Evolutionary conservation across 1,139 yeast genomes (phyloP), one percentile per base, ranked within the genome.

Genomic region (Yamadazyma dendronema): DNA sequence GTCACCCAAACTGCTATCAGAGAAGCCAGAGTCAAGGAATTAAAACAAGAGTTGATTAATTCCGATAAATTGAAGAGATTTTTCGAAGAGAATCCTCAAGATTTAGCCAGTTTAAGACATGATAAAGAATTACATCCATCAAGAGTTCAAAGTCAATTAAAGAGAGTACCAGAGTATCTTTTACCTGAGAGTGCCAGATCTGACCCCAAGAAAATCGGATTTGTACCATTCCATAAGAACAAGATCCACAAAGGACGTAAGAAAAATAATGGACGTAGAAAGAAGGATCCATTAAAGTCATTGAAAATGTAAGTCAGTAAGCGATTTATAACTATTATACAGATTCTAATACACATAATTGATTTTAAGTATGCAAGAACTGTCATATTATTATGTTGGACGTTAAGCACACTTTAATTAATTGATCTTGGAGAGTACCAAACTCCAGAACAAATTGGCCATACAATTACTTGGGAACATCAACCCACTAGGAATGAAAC

Each of bases 71-170:
- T 94, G 56, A 89, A 89, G 62, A 79, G 97, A 54, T 95, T 89
- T 64, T 94, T 94, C 56, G 97, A 92, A 62, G 98, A 92, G 56
- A 92, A 92, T 58, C 98, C 98, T n/a, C 95, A 88, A 54, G 98
- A 94, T 62, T 73, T 92, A 54, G 81, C 81, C 11, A 80, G 84
- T 37, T 77, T 92, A 58, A 83, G 97, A 58, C 98, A 92, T 56
- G 98, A 92, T 58, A 85, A 82, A 53, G 96, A 86, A 49, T 60
- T 87, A 41, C 95, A 90, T 54, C 83, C 95, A 9, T 71, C 92
- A 2, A 77, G 95, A 58, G 78, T 83, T 7, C 97, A 90, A 61
- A 65, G 80, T 14, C 96, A 94, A 55, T 71, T 92, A 63, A 90
- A 88, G 60, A 78, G 95, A 54, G 90, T 94, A 27, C 99, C 99